phyloP scores from a whole-genome alignment of 768 basidiomycete species.

The Russula vinacea region DNA sequence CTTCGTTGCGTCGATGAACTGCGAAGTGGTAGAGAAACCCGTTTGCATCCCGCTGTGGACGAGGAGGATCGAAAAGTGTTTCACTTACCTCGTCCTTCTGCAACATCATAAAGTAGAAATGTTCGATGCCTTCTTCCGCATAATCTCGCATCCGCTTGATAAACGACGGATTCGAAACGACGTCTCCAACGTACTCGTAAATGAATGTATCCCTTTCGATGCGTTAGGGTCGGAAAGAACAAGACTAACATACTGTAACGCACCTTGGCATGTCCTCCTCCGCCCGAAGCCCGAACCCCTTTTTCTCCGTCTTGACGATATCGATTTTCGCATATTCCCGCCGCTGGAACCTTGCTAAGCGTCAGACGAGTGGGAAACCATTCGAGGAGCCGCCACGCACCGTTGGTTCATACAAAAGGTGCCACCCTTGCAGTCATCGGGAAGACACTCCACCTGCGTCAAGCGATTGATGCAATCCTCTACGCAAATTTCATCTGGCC shows the following conservation, averaged over 20 bases:
- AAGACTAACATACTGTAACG: conserved; percentile 29
- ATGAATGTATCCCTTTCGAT: conserved; percentile 78
- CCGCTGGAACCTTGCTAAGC: conserved; percentile 68
- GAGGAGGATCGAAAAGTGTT: too few relatives aligned
- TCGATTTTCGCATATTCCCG: conserved; percentile 82
- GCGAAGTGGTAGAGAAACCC: neutral
- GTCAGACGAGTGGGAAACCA: conserved; percentile 12
- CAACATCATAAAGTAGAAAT: conserved; percentile 99
- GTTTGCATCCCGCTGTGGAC: neutral
- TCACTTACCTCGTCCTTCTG: conserved; percentile 88
- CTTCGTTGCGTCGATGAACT: conserved; percentile 99
- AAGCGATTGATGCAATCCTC: conserved; percentile 95
- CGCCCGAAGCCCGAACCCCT: conserved; percentile 90
- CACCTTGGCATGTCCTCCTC: conserved; percentile 63
- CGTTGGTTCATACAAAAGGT: conserved; percentile 88
- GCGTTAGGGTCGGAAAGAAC: neutral
- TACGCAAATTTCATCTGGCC: conserved; percentile 72
- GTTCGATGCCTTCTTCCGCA: conserved; percentile 85
- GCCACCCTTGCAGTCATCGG: conserved; percentile 82
- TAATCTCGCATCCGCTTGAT: conserved; percentile 93
- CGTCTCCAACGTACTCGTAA: conserved; percentile 97
- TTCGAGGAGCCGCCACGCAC: conserved; percentile 43
- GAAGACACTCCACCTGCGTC: conserved; percentile 95
- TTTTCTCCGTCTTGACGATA: conserved; percentile 91
- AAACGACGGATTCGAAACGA: conserved; percentile 83